A percentile compares a stretch with the other conserved stretches of the same genome.
Conservation (phyloP, 148 eudicot genomes). For the Rhododendron kiyosumense region DNA sequence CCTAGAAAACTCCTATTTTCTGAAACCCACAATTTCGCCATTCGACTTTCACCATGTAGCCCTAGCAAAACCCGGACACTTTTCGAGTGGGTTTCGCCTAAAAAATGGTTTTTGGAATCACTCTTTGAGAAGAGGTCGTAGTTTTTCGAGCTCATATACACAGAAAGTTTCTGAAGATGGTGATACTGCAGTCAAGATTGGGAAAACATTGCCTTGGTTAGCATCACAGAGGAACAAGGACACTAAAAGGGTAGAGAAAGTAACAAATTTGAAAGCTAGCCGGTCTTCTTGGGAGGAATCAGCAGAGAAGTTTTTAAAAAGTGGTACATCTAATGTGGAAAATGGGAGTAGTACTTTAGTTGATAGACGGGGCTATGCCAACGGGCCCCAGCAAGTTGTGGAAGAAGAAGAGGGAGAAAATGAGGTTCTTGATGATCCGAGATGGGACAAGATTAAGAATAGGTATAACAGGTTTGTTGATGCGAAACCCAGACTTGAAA, state of each 20-base stretch:
- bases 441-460: constrained; percentile 70
- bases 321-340: constrained; percentile 22
- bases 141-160: constrained; percentile 33
- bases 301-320: constrained; percentile 59
- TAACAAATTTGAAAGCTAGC: constrained; percentile 19
- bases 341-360: constrained; percentile 18
- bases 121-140: constrained; percentile 22
- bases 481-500: constrained; percentile 36
- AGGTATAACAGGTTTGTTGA: constrained; percentile 39
- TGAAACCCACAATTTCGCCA: constrained; percentile 19
- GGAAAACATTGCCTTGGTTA: constrained; percentile 72
- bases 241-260: constrained; percentile 23
- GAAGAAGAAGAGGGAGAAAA: constrained; percentile 40
- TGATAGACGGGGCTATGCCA: constrained; percentile 26
- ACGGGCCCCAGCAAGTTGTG: constrained; percentile 28
- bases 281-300: constrained; percentile 85
- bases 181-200: constrained; percentile 11
- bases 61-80: neutral
- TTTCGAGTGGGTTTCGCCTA: constrained; percentile 23
- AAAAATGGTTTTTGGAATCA: constrained; percentile 18
- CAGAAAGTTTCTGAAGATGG: constrained; percentile 26
- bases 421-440: constrained; percentile 48
- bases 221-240: constrained; percentile 30
- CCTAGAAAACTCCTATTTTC: constrained; percentile 10
- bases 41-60: constrained; percentile 6